A percentile compares a stretch with the other conserved stretches of the same genome.
Evolutionary conservation across 176 grass and related monocot genomes (phyloP).

Genomic region (Chloris gayana): DNA sequence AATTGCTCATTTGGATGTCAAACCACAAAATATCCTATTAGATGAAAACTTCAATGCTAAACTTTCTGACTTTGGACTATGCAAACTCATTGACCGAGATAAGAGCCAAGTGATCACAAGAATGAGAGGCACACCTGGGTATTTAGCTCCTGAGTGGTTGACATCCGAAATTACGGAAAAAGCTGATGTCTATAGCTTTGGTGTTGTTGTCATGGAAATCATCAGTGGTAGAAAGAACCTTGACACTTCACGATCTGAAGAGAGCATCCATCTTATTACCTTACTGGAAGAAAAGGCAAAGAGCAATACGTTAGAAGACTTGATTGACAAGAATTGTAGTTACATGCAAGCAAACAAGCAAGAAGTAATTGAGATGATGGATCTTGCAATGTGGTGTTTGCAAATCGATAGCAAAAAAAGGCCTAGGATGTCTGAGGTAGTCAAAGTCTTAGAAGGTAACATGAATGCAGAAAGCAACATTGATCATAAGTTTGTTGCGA

Average conservation of each 20-base stretch:
- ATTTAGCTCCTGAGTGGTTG: conserved; percentile 62
- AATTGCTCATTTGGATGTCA: conserved; percentile 53
- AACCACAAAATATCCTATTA: conserved; percentile 55
- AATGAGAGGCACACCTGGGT: conserved; percentile 54
- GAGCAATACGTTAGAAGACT: conserved; percentile 21
- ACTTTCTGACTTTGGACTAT: conserved; percentile 52
- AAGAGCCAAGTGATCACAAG: conserved; percentile 49
- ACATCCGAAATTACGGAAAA: conserved; percentile 59
- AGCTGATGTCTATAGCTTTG: conserved; percentile 62
- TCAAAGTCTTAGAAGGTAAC: conserved; percentile 54
- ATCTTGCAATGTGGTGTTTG: conserved; percentile 61
- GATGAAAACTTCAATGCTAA: conserved; percentile 52
- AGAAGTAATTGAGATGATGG: conserved; percentile 43
- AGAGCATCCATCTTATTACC: conserved; percentile 42
- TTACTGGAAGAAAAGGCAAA: conserved; percentile 45
- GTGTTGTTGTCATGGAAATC: conserved; percentile 60
- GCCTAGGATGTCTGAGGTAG: conserved; percentile 55
- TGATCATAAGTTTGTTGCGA: conserved; percentile 34
- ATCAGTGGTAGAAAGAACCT: conserved; percentile 53
- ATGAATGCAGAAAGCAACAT: conserved; percentile 25
- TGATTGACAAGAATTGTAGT: conserved; percentile 17
- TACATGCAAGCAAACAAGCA: conserved; percentile 30
- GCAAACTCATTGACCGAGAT: conserved; percentile 63
- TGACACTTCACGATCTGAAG: conserved; percentile 38
- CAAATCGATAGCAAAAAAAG: conserved; percentile 44